Base-by-base conservation (phyloP, 2,329 filamentous ascomycete genomes). In the Pestalotiopsis sp. region DNA sequence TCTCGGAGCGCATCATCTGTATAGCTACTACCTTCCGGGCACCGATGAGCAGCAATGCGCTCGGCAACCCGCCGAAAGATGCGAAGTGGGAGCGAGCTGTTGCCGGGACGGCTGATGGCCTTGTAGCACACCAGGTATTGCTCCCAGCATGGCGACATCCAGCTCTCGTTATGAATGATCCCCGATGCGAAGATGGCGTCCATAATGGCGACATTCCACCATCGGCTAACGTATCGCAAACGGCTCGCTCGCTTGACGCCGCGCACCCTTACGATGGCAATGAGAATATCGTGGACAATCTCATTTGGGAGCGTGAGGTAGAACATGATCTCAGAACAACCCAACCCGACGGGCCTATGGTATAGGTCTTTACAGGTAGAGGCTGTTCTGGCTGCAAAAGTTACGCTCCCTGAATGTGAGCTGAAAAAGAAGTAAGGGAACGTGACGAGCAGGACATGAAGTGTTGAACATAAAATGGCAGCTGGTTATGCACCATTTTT, bases 141-240 rank as follows among this genome's bases (percentile, higher is more conserved):
- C 56, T 26, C 17, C 56, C 56, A 58, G 56, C 13, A 58, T 22
- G 24, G 22, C 13, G 13, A 58, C 3, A 22, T 26, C 17, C 13
- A 14, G 5, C 5, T 14, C 24, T 17, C 17, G 24, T 39, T 2
- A 0, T 57, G 14, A 10, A 56, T 24, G 17, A 65, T 26, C 14
- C 63, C 38, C 17, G 48, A 65, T 26, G 52, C 63, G 9, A 65
- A 6, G 26, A 65, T 65, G 24, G 48, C 63, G 24, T 39, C 26
- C 63, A n/a, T 14, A 20, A 65, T 11, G 7, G 63, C 63, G 20
- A 17, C 26, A 9, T 65, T 22, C 48, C 63, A 65, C 13, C 4
- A 52, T 24, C 26, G 55, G n/a, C 30, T 65, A 2, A 38, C 44
- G 4, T 40, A 65, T 20, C 63, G 24, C n/a, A 65, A 39, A 17